These are phyloP conservation scores for Pythium biforme DNA, from an alignment of 352 stramenopile genomes.

Conservation along the genomic window DNA sequence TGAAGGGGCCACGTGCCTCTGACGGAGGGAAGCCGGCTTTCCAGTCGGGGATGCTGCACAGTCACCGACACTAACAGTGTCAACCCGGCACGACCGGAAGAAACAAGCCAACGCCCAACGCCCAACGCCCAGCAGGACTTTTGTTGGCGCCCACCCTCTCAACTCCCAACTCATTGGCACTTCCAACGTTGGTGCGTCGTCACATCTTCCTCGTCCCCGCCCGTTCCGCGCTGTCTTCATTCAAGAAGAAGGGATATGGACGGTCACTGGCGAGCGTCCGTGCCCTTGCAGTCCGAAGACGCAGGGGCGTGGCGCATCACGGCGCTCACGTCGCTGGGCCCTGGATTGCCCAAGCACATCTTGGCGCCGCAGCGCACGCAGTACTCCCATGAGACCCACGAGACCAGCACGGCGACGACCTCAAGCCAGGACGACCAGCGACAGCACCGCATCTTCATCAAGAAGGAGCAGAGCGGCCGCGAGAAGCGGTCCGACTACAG, in stretches of 20 bases:
- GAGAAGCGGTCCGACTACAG: conserved; percentile 28
- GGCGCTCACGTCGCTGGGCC: conserved; percentile 19
- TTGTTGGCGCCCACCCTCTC: no score
- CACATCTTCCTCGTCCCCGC: not conserved
- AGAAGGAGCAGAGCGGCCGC: conserved; percentile 12
- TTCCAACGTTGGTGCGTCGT: conserved; percentile 1
- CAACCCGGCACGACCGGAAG: not conserved
- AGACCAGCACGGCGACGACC: conserved; percentile 6
- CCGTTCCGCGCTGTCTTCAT: not conserved
- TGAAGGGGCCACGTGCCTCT: not conserved
- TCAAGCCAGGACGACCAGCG: conserved; percentile 15
- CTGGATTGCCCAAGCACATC: conserved; percentile 7
- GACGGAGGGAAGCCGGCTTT: not conserved
- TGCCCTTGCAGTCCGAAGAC: conserved; percentile 15
- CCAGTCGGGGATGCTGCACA: not conserved
- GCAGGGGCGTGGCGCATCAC: conserved; percentile 22
- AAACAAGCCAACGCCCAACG: not conserved
- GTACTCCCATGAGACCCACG: conserved; percentile 8
- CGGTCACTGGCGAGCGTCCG: conserved; percentile 38
- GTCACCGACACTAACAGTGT: not conserved
- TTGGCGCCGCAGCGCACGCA: conserved; percentile 11
- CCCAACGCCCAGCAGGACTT: not conserved
- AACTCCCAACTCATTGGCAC: not conserved
- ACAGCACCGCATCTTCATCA: conserved; percentile 18
- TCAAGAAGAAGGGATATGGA: conserved; percentile 23